Conservation (phyloP, 2,329 filamentous ascomycete species). For the Penicillium sp. region DNA sequence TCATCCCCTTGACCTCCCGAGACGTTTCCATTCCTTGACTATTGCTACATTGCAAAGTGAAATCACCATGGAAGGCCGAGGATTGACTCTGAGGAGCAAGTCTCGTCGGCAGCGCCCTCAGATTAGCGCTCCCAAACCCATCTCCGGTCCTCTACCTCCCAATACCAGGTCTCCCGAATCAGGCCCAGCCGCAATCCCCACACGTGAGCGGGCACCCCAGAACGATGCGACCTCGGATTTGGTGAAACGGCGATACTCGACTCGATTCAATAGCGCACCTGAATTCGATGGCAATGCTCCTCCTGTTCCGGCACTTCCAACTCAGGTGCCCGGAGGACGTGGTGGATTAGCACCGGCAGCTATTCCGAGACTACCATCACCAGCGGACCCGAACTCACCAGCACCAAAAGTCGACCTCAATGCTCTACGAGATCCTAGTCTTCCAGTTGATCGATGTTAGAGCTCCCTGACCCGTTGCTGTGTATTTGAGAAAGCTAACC, state of each 20-base stretch:
- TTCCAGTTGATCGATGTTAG: constrained; percentile 77
- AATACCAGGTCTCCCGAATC: constrained; percentile 39
- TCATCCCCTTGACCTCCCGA: constrained; percentile 6
- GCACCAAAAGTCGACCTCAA: constrained; percentile 70
- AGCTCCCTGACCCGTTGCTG: constrained; percentile 7
- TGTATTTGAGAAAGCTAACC: constrained; percentile 14
- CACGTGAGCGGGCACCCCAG: constrained; percentile 45
- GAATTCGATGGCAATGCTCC: constrained; percentile 66
- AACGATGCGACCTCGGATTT: constrained; percentile 68
- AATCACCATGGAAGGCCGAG: constrained; percentile 53
- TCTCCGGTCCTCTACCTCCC: constrained; percentile 44
- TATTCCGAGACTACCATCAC: constrained; percentile 45
- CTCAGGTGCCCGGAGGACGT: constrained; percentile 60
- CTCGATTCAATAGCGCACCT: constrained; percentile 78
- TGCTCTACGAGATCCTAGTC: constrained; percentile 73
- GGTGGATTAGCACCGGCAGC: constrained; percentile 47
- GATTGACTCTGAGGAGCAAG: constrained; percentile 65
- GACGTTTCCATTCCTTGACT: constrained; percentile 10
- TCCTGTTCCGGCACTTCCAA: constrained; percentile 65
- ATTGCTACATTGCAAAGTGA: constrained; percentile 4
- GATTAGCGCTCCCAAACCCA: constrained; percentile 61
- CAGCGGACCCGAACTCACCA: constrained; percentile 57
- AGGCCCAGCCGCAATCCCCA: constrained; percentile 31
- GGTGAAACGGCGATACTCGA: constrained; percentile 92
- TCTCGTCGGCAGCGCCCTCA: constrained; percentile 52